phyloP scores from a whole-genome alignment of 805 yeast genomes.

The Yueomyces sp. region DNA sequence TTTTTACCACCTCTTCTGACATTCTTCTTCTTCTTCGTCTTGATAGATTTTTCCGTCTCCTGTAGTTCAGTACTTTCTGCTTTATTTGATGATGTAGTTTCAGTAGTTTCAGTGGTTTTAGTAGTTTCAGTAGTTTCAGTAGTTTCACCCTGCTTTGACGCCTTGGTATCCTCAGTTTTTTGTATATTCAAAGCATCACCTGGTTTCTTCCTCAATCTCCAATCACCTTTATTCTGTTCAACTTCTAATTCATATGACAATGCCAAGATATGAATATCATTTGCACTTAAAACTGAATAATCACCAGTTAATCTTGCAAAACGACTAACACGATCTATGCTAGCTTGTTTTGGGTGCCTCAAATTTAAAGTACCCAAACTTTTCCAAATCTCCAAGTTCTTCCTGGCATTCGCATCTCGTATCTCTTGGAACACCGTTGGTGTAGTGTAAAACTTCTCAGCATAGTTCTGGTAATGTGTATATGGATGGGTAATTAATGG shows the following conservation, averaged over 20 bases:
- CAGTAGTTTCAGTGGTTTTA: not conserved
- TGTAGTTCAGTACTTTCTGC: conserved; percentile 25
- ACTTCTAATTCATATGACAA: conserved; percentile 77
- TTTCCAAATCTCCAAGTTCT: conserved; percentile 70
- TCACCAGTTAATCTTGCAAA: conserved; percentile 91
- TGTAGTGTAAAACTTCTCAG: conserved; percentile 66
- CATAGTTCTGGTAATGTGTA: conserved; percentile 55
- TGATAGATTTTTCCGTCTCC: not conserved
- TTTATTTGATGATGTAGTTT: conserved; percentile 12
- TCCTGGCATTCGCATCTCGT: conserved; percentile 72
- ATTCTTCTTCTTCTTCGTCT: conserved; percentile 24
- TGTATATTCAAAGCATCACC: conserved; percentile 35
- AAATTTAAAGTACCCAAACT: conserved; percentile 39
- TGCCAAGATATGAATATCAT: conserved; percentile 89
- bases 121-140: conserved; percentile 25
- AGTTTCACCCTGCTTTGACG: not conserved
- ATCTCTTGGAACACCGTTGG: conserved; percentile 86
- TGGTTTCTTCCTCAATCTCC: conserved; percentile 59
- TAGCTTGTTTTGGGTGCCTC: conserved; percentile 63
- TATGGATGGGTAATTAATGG: conserved; percentile 83
- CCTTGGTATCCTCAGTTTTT: conserved; percentile 11
- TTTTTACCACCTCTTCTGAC: conserved; percentile 56
- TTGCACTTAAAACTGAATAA: conserved; percentile 69
- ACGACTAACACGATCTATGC: conserved; percentile 49
- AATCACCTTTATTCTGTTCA: conserved; percentile 54